Base-by-base conservation (phyloP, 2,329 filamentous ascomycete species). In the Massarina eburnea region DNA sequence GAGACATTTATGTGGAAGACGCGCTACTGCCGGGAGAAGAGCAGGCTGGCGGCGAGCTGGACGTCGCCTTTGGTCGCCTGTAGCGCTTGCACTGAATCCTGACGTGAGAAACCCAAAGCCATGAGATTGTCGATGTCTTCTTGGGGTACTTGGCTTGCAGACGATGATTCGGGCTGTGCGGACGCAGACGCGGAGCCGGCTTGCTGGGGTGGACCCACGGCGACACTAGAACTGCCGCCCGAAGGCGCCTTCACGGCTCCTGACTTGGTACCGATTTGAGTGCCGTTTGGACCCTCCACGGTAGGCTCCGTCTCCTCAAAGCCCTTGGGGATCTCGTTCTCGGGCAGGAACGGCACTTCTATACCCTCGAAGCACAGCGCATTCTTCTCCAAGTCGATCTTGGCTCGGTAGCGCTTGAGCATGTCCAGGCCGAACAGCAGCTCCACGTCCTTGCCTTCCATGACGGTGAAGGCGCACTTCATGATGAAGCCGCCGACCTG, bases 401-500 rank as follows among this genome's bases (percentile, higher is more conserved):
- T 88, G 27, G 92, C 94, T 71, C 96, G 92, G 71, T 97, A 91
- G 30, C 94, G 84, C 74, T 95, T 96, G 51, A 99, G 79, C 89
- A 99, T 99, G 70, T 99, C 94, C 33, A 99, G 76, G 3, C 94
- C 94, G 10, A 99, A 82, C 2, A 99, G 80, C 15, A 99, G 78
- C 67, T 97, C 94, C 19, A 99, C 94, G 41, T 90, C 85, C 72
- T 97, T 99, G 54, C 94, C 94, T 74, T 99, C 94, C 94, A 99
- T 99, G 64, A 99, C 94, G 3, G 94, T 99, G 71, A 99, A 99
- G 48, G 91, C 94, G 74, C 91, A 97, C 2, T 92, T 86, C 58
- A 99, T 78, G 66, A 90, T 91, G 51, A 92, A 82, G 33, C 81
- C 83, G 42, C 92, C 94, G 57, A 99, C 94, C 71, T 89, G 92